Evolutionary conservation across 257 asterid species (phyloP).

Genomic region (Capsicum baccatum): DNA sequence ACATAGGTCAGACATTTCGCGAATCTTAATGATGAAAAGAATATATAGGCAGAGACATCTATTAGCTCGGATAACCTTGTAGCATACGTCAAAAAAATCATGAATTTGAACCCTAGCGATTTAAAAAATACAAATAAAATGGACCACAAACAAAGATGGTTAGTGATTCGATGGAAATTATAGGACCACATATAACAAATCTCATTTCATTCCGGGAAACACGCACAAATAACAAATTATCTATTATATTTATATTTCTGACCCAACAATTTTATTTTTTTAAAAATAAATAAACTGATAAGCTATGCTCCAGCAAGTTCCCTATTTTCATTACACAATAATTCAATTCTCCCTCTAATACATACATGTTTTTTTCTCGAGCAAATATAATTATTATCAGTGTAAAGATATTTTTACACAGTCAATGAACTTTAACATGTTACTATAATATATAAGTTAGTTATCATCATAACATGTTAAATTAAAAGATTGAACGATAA

Average conservation of each 20-base stretch:
- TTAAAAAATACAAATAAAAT: not conserved
- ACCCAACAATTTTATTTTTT: not conserved
- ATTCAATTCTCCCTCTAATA: not conserved
- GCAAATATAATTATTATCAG: not conserved
- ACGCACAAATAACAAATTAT: constrained; percentile 3
- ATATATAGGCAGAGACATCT: not conserved
- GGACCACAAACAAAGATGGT: not conserved
- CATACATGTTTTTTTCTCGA: not conserved
- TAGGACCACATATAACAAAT: not conserved
- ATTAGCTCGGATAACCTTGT: not conserved
- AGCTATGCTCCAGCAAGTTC: not conserved
- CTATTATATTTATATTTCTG: not conserved
- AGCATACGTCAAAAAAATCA: not conserved
- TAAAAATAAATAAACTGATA: not conserved
- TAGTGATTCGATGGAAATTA: not conserved
- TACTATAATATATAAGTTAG: too few species aligned
- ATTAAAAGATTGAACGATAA: not conserved
- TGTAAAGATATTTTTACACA: too few species aligned
- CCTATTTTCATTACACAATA: constrained; percentile 1
- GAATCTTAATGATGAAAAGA: not conserved
- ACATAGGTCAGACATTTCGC: not conserved
- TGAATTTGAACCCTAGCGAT: not conserved
- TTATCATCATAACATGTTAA: not conserved
- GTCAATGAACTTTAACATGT: too few species aligned
- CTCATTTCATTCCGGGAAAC: constrained; percentile 23